Percentiles rank a stretch among this genome's conserved stretches.
Evolutionary conservation across 805 yeast genomes (phyloP).

Genomic region (Schwanniomyces occidentalis): DNA sequence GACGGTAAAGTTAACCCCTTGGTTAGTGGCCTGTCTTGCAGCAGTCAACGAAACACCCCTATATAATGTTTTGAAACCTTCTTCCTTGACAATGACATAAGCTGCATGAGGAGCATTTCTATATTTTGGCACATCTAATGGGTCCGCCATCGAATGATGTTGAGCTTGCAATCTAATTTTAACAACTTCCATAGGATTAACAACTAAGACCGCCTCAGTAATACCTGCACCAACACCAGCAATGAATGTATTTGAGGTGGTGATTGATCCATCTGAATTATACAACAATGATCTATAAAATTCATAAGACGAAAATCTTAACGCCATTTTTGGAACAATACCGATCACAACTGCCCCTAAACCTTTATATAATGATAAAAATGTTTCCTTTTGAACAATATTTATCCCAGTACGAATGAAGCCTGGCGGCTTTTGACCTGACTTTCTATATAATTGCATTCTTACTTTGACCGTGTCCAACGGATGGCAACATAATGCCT

Average conservation of each 20-base stretch:
- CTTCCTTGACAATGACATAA: slow-evolving; percentile 80
- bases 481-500: slow-evolving; percentile 98
- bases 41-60: slow-evolving; percentile 96
- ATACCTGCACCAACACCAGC: slow-evolving; percentile 98
- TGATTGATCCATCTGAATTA: slow-evolving; percentile 61
- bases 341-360: slow-evolving; percentile 97
- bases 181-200: slow-evolving; percentile 96
- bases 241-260: slow-evolving; percentile 74
- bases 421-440: slow-evolving; percentile 80
- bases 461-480: slow-evolving; percentile 95
- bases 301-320: slow-evolving; percentile 92
- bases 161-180: slow-evolving; percentile 96
- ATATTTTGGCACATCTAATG: slow-evolving; percentile 78
- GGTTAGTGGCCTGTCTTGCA: slow-evolving; percentile 97
- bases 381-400: slow-evolving; percentile 78
- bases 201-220: slow-evolving; percentile 92
- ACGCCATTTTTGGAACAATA: slow-evolving; percentile 97
- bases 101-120: slow-evolving; percentile 92
- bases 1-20: slow-evolving; percentile 96
- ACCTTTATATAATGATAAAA: slow-evolving; percentile 89
- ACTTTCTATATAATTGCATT: slow-evolving; percentile 84
- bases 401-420: slow-evolving; percentile 77
- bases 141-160: slow-evolving; percentile 85
- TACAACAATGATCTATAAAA: slow-evolving; percentile 72
- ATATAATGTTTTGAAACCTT: slow-evolving; percentile 85